Percentiles rank a stretch among this genome's conserved stretches.
Evolutionary conservation across 1,284 basidiomycete genomes (phyloP).

Genomic region (Volvariella volvacea): DNA sequence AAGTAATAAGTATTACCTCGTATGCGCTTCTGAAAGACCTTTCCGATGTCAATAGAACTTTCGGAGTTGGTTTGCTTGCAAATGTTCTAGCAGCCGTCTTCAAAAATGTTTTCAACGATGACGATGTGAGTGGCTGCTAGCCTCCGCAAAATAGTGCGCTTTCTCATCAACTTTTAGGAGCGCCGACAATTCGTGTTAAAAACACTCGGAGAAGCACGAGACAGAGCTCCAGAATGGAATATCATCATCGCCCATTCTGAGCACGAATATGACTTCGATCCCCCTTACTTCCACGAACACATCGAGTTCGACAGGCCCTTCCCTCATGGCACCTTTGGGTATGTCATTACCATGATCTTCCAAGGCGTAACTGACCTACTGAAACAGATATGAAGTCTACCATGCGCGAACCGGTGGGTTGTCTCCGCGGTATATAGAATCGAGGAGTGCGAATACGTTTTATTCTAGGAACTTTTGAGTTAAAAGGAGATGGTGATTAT

Average conservation of each 20-base stretch:
- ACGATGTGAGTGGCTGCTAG: not conserved
- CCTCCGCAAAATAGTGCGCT: not conserved
- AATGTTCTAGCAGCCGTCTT: not conserved
- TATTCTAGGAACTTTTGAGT: not conserved
- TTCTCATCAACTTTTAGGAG: not conserved
- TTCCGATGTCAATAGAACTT: not conserved
- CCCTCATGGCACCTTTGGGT: conserved; percentile 3
- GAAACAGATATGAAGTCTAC: not conserved
- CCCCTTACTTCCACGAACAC: conserved; percentile 1
- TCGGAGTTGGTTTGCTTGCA: not conserved
- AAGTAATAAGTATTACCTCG: too few species aligned
- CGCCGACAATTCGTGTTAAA: not conserved
- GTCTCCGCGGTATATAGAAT: too few species aligned
- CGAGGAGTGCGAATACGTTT: too few species aligned
- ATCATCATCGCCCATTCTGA: conserved; percentile 3
- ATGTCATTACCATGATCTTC: not conserved
- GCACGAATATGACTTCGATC: not conserved
- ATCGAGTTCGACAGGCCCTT: conserved; percentile 1
- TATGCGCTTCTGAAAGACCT: not conserved
- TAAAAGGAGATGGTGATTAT: not conserved
- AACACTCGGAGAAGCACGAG: not conserved
- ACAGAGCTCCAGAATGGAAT: conserved; percentile 1
- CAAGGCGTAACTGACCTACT: not conserved
- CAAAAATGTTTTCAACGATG: not conserved
- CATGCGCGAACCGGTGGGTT: not conserved